These are phyloP conservation scores for Leccinum aurantiacum DNA, from an alignment of 768 basidiomycete species.

Conservation along the genomic window DNA sequence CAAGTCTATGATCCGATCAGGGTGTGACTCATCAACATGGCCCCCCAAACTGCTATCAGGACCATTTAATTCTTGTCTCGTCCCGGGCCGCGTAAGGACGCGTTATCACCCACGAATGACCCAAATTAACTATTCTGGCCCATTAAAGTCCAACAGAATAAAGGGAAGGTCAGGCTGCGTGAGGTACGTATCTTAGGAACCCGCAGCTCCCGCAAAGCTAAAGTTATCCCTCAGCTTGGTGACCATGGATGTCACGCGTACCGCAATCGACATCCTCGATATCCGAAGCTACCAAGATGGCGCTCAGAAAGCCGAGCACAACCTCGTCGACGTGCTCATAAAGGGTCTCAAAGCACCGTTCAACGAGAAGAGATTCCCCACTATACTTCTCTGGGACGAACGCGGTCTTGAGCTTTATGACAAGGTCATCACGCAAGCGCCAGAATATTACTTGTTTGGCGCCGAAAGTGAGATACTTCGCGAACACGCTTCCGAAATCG, in stretches of 20 bases:
- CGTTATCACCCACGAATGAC: no score
- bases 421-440: conserved; percentile 70
- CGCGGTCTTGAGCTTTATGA: conserved; percentile 87
- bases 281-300: conserved; percentile 17
- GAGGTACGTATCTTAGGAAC: not conserved
- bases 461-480: conserved; percentile 88
- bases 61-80: no score
- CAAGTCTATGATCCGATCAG: no score
- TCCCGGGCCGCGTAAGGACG: no score
- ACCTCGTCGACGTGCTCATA: conserved; percentile 49
- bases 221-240: not conserved
- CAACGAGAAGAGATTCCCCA: conserved; percentile 71
- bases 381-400: conserved; percentile 84
- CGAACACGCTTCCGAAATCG: conserved; percentile 71
- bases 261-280: conserved; percentile 22
- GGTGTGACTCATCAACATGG: no score
- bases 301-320: conserved; percentile 16
- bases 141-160: not conserved
- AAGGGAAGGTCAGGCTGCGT: not conserved
- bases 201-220: not conserved
- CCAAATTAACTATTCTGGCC: no score
- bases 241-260: conserved; percentile 21
- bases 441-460: conserved; percentile 87
- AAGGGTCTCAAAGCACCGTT: conserved; percentile 54
- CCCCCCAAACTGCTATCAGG: no score